These are phyloP conservation scores for Naematelia encephala DNA, from an alignment of 768 basidiomycete genomes.

Conservation along the genomic window DNA sequence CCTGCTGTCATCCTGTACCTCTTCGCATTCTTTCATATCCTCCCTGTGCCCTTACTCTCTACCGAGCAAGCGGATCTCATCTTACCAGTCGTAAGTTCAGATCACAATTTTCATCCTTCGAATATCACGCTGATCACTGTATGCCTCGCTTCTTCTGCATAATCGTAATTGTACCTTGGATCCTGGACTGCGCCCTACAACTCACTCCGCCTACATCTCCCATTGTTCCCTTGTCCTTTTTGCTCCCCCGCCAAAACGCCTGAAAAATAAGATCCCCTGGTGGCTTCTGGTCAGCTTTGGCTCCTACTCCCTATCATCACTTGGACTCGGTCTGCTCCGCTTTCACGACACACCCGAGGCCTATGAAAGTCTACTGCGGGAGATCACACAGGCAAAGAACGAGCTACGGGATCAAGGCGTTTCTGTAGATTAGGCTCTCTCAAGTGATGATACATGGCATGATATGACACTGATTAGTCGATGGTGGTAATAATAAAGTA, in stretches of 20 bases:
- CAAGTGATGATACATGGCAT: neutral
- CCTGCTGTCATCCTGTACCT: conserved; percentile 58
- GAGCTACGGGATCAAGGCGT: conserved; percentile 63
- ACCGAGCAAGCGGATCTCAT: conserved; percentile 56
- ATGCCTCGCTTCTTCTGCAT: no score
- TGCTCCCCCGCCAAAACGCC: neutral
- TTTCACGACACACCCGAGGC: conserved; percentile 78
- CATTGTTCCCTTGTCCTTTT: neutral
- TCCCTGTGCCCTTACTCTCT: conserved; percentile 61
- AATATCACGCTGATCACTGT: no score
- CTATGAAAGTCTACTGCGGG: conserved; percentile 65
- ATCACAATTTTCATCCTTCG: neutral
- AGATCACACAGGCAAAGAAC: conserved; percentile 61
- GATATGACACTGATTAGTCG: neutral
- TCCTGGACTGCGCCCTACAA: neutral
- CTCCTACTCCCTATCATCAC: conserved; percentile 70
- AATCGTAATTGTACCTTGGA: neutral
- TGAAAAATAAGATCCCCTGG: conserved; percentile 64
- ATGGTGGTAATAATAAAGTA: neutral
- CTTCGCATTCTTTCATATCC: conserved; percentile 58
- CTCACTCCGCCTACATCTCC: neutral
- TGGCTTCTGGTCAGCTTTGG: conserved; percentile 77
- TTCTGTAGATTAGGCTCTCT: conserved; percentile 59
- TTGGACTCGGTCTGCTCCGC: conserved; percentile 70
- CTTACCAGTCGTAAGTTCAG: conserved; percentile 60